These are phyloP conservation scores for Lunasporangiospora selenospora DNA, from an alignment of 192 early-diverging fungal species.

Conservation along the genomic window DNA sequence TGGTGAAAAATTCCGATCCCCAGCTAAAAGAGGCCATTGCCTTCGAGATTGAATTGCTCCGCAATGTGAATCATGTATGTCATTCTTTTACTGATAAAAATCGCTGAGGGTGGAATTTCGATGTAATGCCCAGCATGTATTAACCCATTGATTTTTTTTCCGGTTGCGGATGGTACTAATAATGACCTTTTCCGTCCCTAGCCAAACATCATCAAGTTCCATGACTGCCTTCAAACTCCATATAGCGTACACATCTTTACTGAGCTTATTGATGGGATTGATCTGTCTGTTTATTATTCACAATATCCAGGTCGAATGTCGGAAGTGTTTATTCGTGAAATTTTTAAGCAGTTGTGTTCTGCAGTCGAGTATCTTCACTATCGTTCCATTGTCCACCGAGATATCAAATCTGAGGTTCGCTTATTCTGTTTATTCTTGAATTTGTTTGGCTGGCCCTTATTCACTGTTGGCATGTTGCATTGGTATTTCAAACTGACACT, in stretches of 20 bases:
- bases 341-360: constrained; percentile 25
- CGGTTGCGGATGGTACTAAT: neutral
- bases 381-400: constrained; percentile 19
- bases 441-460: no score
- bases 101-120: no score
- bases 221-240: neutral
- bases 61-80: constrained; percentile 14
- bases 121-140: neutral
- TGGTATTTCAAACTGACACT: no score
- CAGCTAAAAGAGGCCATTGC: constrained; percentile 8
- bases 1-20: neutral
- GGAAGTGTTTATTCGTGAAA: constrained; percentile 9
- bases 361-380: constrained; percentile 27
- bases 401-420: constrained; percentile 49
- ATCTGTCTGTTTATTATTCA: neutral
- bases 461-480: no score
- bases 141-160: neutral
- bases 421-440: no score
- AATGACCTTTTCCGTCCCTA: neutral
- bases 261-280: constrained; percentile 12
- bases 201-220: constrained; percentile 23
- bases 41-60: constrained; percentile 15
- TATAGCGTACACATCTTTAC: constrained; percentile 27
- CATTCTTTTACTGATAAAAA: neutral
- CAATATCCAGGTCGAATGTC: neutral